Evolutionary conservation across 257 asterid genomes (phyloP).

Genomic region (Penstemon barbatus): DNA sequence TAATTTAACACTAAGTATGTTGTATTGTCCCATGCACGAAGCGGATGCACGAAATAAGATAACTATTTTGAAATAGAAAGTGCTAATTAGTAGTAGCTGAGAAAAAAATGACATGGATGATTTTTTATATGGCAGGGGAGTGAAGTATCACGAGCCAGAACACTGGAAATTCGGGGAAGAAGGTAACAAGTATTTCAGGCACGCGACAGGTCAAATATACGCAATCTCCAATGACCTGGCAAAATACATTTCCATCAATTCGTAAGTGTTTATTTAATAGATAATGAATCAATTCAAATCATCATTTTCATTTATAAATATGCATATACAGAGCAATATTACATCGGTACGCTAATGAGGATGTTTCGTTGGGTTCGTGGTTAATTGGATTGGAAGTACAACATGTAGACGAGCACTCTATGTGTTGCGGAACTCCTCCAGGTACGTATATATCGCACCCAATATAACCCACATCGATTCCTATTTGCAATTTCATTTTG

Average conservation of each 20-base stretch:
- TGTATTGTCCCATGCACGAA: too few species aligned
- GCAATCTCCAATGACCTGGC: slow-evolving; percentile 80
- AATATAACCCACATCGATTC: background rate
- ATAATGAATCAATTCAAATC: background rate
- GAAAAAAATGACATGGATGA: background rate
- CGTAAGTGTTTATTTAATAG: slow-evolving; percentile 39
- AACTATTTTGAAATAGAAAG: background rate
- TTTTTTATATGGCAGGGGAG: slow-evolving; percentile 43
- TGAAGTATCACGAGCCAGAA: slow-evolving; percentile 81
- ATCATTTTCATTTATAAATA: too few species aligned
- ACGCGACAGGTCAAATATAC: slow-evolving; percentile 82
- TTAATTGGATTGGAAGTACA: slow-evolving; percentile 80
- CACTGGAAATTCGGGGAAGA: slow-evolving; percentile 83
- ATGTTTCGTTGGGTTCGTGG: slow-evolving; percentile 77
- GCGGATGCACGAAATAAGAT: too few species aligned
- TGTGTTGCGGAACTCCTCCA: slow-evolving; percentile 85
- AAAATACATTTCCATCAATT: slow-evolving; percentile 60
- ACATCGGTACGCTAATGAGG: slow-evolving; percentile 79
- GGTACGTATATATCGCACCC: slow-evolving; percentile 31
- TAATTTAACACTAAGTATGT: too few species aligned
- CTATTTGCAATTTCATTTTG: too few species aligned
- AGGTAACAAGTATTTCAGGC: slow-evolving; percentile 84
- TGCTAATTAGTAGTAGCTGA: background rate
- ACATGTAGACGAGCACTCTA: slow-evolving; percentile 66
- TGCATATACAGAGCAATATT: slow-evolving; percentile 44